These are phyloP conservation scores for Drechslerella dactyloides DNA, from an alignment of 2,329 filamentous ascomycete genomes.

Conservation along the genomic window DNA sequence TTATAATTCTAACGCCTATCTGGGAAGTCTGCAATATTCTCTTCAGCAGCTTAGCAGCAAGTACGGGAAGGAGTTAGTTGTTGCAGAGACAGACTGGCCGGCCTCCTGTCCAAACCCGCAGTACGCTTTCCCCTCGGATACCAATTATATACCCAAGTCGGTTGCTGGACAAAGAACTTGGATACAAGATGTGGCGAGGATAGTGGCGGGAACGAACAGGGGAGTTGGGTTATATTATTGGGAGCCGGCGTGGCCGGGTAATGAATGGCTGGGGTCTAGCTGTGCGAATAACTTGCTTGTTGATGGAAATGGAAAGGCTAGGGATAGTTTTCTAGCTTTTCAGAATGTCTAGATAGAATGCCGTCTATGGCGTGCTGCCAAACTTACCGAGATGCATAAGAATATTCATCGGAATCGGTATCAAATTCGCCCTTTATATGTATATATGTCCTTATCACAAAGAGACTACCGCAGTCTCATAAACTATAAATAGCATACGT, in stretches of 20 bases:
- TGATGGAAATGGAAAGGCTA: conserved; percentile 36
- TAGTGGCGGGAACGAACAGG: conserved; percentile 62
- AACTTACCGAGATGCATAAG: no score
- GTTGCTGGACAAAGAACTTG: conserved; percentile 69
- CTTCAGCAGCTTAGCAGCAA: conserved; percentile 34
- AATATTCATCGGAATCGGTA: no score
- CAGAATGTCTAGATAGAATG: conserved; percentile 21
- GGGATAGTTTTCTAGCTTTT: conserved; percentile 43
- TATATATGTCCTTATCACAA: no score
- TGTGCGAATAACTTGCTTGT: conserved; percentile 43
- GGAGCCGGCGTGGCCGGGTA: conserved; percentile 75
- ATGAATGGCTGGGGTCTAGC: conserved; percentile 57
- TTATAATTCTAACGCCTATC: conserved; percentile 56
- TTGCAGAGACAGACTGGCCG: conserved; percentile 76
- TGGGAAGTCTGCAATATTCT: conserved; percentile 28
- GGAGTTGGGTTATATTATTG: conserved; percentile 73
- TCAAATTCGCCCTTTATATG: no score
- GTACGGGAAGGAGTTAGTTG: conserved; percentile 67
- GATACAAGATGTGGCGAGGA: conserved; percentile 66
- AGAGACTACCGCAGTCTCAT: no score
- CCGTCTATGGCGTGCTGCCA: no score
- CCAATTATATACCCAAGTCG: conserved; percentile 56
- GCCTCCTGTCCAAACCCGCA: conserved; percentile 64
- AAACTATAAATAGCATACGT: no score
- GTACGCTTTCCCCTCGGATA: conserved; percentile 64